A percentile compares a stretch with the other conserved stretches of the same genome.
phyloP scores from a whole-genome alignment of 208 protist species.

The Zelonia costaricensis region DNA sequence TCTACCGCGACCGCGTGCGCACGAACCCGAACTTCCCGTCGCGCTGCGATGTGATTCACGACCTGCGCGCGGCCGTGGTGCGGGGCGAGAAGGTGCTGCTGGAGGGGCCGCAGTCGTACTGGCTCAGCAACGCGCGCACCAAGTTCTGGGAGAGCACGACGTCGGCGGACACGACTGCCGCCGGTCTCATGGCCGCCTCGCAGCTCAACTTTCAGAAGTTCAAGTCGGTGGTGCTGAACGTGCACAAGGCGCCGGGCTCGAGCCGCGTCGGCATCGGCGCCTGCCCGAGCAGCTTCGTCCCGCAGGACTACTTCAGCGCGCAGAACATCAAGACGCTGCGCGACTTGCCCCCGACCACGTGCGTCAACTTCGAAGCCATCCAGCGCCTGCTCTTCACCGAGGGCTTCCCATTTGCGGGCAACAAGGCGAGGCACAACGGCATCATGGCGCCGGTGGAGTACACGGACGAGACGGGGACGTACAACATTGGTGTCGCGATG shows the following conservation, averaged over 20 bases:
- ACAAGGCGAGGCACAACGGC: conserved; percentile 66
- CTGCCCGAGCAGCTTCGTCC: conserved; percentile 86
- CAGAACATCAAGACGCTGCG: conserved; percentile 80
- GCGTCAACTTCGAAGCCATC: conserved; percentile 87
- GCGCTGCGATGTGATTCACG: conserved; percentile 85
- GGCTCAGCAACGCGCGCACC: conserved; percentile 89
- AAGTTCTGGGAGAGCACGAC: conserved; percentile 94
- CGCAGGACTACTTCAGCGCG: conserved; percentile 89
- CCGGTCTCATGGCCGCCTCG: conserved; percentile 76
- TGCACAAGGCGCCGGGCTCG: conserved; percentile 91
- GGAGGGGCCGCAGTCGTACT: conserved; percentile 93
- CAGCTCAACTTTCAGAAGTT: conserved; percentile 89
- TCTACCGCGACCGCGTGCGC: conserved; percentile 74
- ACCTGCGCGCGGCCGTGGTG: conserved; percentile 65
- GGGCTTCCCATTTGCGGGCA: conserved; percentile 42
- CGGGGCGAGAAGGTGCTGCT: conserved; percentile 87
- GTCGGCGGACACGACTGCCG: conserved; percentile 86
- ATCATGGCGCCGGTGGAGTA: conserved; percentile 78
- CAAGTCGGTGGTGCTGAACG: conserved; percentile 83
- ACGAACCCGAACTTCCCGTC: conserved; percentile 79
- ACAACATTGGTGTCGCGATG: conserved; percentile 92
- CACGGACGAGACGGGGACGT: conserved; percentile 71
- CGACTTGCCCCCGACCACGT: conserved; percentile 64
- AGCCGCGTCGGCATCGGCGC: conserved; percentile 92
- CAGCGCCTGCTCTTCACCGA: conserved; percentile 66